Evolutionary conservation across 305 asterid species (phyloP).

Genomic region (Salvia sclarea): DNA sequence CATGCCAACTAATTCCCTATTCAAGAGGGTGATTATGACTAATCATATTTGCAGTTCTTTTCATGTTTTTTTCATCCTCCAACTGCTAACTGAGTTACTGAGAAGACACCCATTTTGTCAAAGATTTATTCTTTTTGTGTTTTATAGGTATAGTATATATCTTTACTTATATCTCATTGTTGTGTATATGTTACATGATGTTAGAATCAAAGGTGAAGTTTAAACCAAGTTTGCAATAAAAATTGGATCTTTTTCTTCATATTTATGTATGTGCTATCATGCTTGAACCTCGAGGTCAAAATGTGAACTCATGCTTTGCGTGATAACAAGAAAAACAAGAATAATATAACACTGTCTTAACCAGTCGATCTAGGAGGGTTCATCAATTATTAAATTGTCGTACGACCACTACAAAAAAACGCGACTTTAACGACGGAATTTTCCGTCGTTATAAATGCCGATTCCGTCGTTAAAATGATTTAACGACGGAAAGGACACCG

Average conservation of each 20-base stretch:
- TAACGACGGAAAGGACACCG: no score
- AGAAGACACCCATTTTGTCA: conserved; percentile 12
- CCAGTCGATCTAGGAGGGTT: neutral
- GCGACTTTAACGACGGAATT: no score
- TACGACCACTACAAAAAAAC: no score
- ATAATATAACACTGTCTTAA: neutral
- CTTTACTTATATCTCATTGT: neutral
- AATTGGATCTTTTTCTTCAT: neutral
- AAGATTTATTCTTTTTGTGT: conserved; percentile 13
- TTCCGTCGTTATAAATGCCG: no score
- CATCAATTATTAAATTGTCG: conserved; percentile 6
- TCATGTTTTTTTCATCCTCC: conserved; percentile 10
- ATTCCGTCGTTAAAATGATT: no score
- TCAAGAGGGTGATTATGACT: conserved; percentile 33
- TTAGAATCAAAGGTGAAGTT: neutral
- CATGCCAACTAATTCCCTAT: conserved; percentile 33
- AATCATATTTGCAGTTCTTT: conserved; percentile 28
- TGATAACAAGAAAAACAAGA: neutral
- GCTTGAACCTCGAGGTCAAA: no score
- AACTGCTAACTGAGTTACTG: conserved; percentile 22
- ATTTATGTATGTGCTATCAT: no score
- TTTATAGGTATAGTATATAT: neutral
- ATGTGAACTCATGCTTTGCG: no score
- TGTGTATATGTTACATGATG: neutral
- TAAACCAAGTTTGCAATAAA: neutral